These are phyloP conservation scores for Porpolomopsis calyptriformis DNA, from an alignment of 768 basidiomycete species.

Conservation along the genomic window DNA sequence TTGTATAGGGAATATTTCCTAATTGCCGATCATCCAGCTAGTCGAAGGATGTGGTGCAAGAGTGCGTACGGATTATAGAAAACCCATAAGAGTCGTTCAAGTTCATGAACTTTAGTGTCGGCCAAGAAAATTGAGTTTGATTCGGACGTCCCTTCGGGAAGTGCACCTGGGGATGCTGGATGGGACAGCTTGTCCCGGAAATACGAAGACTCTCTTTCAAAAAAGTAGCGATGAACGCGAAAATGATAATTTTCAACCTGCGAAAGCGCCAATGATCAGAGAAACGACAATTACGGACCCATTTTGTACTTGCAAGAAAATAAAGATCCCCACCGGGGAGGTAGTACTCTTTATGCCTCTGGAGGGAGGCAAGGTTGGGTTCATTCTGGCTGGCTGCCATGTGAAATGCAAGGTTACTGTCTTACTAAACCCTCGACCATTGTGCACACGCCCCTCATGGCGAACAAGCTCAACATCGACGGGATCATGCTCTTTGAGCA, in stretches of 20 bases:
- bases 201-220: slow-evolving; percentile 37
- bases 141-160: slow-evolving; percentile 28
- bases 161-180: slow-evolving; percentile 23
- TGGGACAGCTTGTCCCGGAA: slow-evolving; percentile 29
- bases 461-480: slow-evolving; percentile 50
- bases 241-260: slow-evolving; percentile 43
- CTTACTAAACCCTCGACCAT: no score
- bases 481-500: slow-evolving; percentile 77
- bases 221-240: slow-evolving; percentile 45
- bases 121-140: slow-evolving; percentile 34
- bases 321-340: slow-evolving; percentile 1
- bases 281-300: neutral
- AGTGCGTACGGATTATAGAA: slow-evolving; percentile 41
- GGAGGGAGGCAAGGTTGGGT: no score
- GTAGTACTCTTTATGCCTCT: slow-evolving; percentile 3
- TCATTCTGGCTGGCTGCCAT: no score
- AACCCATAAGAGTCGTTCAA: slow-evolving; percentile 42
- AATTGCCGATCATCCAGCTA: neutral
- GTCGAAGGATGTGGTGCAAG: slow-evolving; percentile 2
- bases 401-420: no score
- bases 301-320: slow-evolving; percentile 5
- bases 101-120: slow-evolving; percentile 27
- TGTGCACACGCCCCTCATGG: slow-evolving; percentile 28
- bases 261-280: slow-evolving; percentile 10
- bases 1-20: slow-evolving; percentile 51